These are phyloP conservation scores for Acer campestre DNA, from an alignment of 345 rosid genomes.

Conservation along the genomic window DNA sequence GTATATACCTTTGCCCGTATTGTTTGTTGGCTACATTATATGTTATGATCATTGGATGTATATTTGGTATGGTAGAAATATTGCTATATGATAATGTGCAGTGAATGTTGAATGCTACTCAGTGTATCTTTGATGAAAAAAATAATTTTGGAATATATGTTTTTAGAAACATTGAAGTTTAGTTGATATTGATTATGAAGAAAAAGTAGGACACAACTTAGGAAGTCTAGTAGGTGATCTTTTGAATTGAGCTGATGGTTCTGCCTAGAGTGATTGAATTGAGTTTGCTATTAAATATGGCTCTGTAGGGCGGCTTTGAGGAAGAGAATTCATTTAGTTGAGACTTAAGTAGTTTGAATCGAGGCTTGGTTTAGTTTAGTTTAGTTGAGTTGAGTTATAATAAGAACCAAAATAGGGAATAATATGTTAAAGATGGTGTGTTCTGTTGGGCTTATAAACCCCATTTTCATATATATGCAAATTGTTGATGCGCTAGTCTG, in stretches of 20 bases:
- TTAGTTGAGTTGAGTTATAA: neutral
- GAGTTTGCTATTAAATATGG: neutral
- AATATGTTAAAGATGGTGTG: neutral
- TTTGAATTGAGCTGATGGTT: neutral
- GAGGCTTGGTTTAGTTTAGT: slow-evolving; percentile 1
- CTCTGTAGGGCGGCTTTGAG: neutral
- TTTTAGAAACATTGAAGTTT: too few species aligned
- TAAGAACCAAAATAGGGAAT: slow-evolving; percentile 3
- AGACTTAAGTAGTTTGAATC: too few species aligned
- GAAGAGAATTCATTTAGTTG: neutral
- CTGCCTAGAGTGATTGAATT: neutral
- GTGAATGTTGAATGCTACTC: neutral
- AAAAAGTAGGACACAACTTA: too few species aligned
- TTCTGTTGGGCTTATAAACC: neutral
- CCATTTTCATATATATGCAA: neutral
- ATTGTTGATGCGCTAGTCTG: neutral
- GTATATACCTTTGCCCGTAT: neutral
- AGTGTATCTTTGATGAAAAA: neutral
- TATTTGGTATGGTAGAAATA: neutral
- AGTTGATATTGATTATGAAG: too few species aligned
- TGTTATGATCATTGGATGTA: neutral
- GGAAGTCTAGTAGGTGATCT: too few species aligned
- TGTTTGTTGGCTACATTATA: neutral
- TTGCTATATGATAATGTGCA: neutral
- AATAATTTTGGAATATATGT: neutral